Evolutionary conservation across 2,329 filamentous ascomycete genomes (phyloP).

Genomic region (Hymenoscyphus infarciens): DNA sequence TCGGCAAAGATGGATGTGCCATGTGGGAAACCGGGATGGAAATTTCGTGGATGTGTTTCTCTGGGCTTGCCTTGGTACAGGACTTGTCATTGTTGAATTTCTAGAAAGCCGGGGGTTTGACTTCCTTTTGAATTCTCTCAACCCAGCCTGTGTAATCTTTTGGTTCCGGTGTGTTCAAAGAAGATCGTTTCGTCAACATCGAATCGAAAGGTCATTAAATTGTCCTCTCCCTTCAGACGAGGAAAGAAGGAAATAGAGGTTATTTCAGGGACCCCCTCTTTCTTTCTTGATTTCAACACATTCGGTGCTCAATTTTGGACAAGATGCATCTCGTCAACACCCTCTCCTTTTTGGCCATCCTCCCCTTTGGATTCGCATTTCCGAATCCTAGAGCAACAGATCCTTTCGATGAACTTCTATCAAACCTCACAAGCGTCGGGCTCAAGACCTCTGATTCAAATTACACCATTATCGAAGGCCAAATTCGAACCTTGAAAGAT

Average conservation of each 20-base stretch:
- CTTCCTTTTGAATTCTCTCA: background rate
- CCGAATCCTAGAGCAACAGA: background rate
- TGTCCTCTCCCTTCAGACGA: background rate
- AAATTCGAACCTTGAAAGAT: background rate
- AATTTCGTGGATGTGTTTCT: background rate
- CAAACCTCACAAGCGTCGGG: background rate
- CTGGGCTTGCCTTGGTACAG: background rate
- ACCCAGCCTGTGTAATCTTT: background rate
- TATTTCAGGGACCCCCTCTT: background rate
- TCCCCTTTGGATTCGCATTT: slow-evolving; percentile 5
- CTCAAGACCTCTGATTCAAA: background rate
- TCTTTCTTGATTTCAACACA: background rate
- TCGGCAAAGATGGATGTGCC: background rate
- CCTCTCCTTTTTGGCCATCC: background rate
- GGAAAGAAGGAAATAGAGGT: background rate
- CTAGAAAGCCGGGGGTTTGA: background rate
- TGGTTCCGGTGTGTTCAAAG: background rate
- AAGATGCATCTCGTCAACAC: background rate
- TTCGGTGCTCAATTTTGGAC: background rate
- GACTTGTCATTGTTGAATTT: background rate
- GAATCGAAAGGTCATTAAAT: background rate
- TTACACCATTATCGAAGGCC: background rate
- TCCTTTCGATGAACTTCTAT: slow-evolving; percentile 5
- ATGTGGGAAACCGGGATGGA: background rate
- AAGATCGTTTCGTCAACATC: background rate